Percentiles rank a stretch among this genome's conserved stretches.
Evolutionary conservation across 176 grass and related monocot genomes (phyloP).

Genomic region (Juncus effusus): DNA sequence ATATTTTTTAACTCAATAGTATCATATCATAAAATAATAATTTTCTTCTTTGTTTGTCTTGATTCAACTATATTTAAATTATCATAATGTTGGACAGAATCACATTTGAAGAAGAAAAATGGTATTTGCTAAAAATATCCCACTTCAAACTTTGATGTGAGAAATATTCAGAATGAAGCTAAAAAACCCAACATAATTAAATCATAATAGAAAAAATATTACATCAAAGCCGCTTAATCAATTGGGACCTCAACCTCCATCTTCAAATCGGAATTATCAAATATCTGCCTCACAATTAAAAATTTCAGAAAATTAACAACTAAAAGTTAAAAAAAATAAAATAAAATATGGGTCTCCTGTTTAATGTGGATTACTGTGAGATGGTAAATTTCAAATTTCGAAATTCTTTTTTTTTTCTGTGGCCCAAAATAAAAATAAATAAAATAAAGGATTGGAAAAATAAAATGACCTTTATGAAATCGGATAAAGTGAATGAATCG

Average conservation of each 20-base stretch:
- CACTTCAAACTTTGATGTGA: background rate
- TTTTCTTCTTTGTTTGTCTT: too few species aligned
- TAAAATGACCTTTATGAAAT: conserved; percentile 70
- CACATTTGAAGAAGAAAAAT: too few species aligned
- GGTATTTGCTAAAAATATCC: background rate
- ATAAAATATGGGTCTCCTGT: background rate
- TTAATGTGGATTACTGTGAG: too few species aligned
- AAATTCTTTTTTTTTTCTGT: background rate
- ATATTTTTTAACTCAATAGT: too few species aligned
- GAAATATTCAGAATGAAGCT: background rate
- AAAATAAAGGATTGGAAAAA: background rate
- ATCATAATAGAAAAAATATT: background rate
- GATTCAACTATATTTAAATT: too few species aligned
- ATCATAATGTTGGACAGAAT: too few species aligned
- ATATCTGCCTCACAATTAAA: conserved; percentile 33
- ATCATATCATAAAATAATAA: too few species aligned
- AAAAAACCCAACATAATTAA: conserved; percentile 21
- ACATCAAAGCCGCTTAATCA: conserved; percentile 46
- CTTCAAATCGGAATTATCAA: conserved; percentile 68
- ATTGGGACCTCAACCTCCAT: conserved; percentile 95
- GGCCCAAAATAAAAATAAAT: background rate
- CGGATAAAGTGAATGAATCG: conserved; percentile 52
- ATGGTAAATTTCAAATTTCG: too few species aligned
- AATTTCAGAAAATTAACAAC: conserved; percentile 7
- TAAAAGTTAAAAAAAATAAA: background rate